phyloP scores from a whole-genome alignment of 2,329 filamentous ascomycete genomes.

The Pseudogymnoascus sp. region DNA sequence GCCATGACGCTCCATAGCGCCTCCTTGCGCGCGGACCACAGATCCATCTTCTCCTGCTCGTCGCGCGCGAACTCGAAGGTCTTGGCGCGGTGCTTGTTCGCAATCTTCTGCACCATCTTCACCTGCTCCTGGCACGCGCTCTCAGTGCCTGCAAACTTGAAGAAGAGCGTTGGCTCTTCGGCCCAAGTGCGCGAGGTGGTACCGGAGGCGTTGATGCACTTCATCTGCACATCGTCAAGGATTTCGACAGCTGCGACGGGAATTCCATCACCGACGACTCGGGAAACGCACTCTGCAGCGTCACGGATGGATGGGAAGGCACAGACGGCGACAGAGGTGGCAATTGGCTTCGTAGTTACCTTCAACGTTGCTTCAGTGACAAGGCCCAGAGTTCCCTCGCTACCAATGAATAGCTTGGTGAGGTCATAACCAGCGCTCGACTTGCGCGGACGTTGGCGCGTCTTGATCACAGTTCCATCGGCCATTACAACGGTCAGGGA shows the following conservation, averaged over 20 bases:
- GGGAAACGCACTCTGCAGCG: constrained; percentile 59
- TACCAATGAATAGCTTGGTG: constrained; percentile 82
- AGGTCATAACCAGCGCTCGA: constrained; percentile 88
- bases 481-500: constrained; percentile 81
- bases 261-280: constrained; percentile 72
- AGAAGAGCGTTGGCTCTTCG: constrained; percentile 71
- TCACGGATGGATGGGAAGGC: constrained; percentile 45
- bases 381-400: constrained; percentile 83
- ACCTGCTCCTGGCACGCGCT: constrained; percentile 73
- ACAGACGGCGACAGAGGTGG: constrained; percentile 71
- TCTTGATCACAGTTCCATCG: constrained; percentile 86
- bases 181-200: constrained; percentile 61
- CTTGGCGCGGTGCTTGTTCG: constrained; percentile 53
- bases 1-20: constrained; percentile 76
- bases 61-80: constrained; percentile 71
- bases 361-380: constrained; percentile 89
- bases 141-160: constrained; percentile 73
- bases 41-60: constrained; percentile 62
- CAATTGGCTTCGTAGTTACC: constrained; percentile 72
- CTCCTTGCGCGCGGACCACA: constrained; percentile 81
- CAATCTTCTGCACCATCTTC: constrained; percentile 55
- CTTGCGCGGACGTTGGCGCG: constrained; percentile 79
- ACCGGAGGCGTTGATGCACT: constrained; percentile 58
- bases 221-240: constrained; percentile 86
- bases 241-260: constrained; percentile 90